phyloP scores from a whole-genome alignment of 2,329 filamentous ascomycete species.

The Fonsecaea erecta region DNA sequence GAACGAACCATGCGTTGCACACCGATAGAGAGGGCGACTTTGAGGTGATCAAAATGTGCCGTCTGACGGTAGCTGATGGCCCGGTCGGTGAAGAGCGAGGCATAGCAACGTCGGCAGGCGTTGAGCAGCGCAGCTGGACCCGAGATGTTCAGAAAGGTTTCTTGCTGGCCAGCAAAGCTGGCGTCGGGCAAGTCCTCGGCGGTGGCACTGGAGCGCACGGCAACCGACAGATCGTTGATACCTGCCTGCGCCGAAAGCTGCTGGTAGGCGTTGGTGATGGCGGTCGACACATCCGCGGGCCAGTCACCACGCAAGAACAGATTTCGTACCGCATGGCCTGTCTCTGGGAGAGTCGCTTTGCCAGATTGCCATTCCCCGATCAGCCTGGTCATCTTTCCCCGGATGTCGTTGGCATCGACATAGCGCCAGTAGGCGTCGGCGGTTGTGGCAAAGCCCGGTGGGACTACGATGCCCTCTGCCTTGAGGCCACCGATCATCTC shows the following conservation, averaged over 20 bases:
- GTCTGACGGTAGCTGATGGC: slow-evolving; percentile 45
- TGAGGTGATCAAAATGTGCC: slow-evolving; percentile 36
- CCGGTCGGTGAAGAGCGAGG: slow-evolving; percentile 48
- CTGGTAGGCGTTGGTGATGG: slow-evolving; percentile 41
- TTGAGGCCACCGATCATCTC: slow-evolving; percentile 46
- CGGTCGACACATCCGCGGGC: slow-evolving; percentile 39
- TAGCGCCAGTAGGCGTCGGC: slow-evolving; percentile 45
- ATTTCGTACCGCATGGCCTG: slow-evolving; percentile 40
- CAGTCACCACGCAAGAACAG: slow-evolving; percentile 43
- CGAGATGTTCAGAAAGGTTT: slow-evolving; percentile 46
- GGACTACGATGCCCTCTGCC: slow-evolving; percentile 42
- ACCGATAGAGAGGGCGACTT: slow-evolving; percentile 37
- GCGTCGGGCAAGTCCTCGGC: slow-evolving; percentile 48
- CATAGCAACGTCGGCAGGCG: slow-evolving; percentile 46
- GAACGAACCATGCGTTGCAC: slow-evolving; percentile 43
- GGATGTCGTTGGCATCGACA: slow-evolving; percentile 43
- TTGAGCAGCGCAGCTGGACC: slow-evolving; percentile 42
- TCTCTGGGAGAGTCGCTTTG: slow-evolving; percentile 41
- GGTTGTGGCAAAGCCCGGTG: slow-evolving; percentile 46
- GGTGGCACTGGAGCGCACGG: slow-evolving; percentile 48
- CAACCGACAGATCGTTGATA: slow-evolving; percentile 41
- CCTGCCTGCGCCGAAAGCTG: slow-evolving; percentile 38
- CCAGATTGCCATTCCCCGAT: slow-evolving; percentile 42
- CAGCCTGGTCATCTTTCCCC: slow-evolving; percentile 40
- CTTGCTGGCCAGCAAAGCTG: slow-evolving; percentile 49